Evolutionary conservation across 257 asterid genomes (phyloP).

Genomic region (Solanum sejunctum): DNA sequence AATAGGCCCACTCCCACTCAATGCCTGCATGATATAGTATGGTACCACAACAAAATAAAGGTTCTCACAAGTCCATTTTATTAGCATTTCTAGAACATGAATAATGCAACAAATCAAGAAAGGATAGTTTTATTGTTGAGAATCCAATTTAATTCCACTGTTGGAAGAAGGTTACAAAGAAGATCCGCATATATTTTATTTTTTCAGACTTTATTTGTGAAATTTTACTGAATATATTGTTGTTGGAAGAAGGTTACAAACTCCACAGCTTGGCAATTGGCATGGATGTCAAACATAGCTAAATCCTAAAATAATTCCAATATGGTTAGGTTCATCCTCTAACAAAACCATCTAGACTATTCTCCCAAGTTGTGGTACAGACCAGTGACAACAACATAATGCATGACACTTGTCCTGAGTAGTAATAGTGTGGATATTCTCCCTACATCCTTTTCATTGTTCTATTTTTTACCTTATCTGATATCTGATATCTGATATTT

Average conservation of each 20-base stretch:
- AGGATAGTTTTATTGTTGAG: neutral
- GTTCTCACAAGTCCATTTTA: neutral
- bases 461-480: neutral
- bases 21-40: neutral
- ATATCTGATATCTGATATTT: fast-evolving
- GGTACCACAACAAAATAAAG: neutral
- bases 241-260: neutral
- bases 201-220: no score
- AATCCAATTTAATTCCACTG: neutral
- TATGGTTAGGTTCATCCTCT: neutral
- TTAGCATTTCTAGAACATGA: neutral
- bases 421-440: neutral
- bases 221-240: no score
- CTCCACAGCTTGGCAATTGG: neutral
- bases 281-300: neutral
- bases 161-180: neutral
- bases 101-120: neutral
- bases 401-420: neutral
- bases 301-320: neutral
- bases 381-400: neutral
- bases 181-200: no score
- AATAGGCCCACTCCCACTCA: neutral
- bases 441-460: neutral
- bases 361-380: neutral
- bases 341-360: neutral